Conservation (phyloP, 768 basidiomycete species). For the Mycena metata region DNA sequence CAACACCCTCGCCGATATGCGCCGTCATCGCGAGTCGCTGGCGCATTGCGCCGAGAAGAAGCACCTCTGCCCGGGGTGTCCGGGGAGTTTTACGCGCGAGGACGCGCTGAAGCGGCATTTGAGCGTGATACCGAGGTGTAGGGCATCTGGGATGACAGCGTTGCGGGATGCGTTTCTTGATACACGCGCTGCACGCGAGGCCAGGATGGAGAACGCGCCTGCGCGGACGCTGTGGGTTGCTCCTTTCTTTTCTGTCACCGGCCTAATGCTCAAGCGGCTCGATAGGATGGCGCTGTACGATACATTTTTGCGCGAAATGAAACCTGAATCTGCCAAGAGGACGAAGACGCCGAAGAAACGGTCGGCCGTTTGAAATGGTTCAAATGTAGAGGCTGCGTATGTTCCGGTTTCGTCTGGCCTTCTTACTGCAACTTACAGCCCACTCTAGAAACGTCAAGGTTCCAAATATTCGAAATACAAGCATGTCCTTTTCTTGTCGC, state of each 20-base stretch:
- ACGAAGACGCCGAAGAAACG: no score
- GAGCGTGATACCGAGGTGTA: background rate
- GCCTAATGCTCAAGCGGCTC: no score
- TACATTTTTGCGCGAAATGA: background rate
- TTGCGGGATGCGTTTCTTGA: background rate
- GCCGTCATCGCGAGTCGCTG: constrained; percentile 25
- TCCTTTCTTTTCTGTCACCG: background rate
- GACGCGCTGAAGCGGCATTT: constrained; percentile 11
- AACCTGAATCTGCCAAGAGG: no score
- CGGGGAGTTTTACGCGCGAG: constrained; percentile 1
- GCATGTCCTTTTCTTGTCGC: no score
- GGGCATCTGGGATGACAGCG: background rate
- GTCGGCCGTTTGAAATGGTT: no score
- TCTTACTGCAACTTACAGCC: no score
- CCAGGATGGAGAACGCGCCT: background rate
- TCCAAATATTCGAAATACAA: no score
- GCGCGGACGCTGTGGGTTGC: background rate
- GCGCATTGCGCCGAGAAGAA: constrained; percentile 7
- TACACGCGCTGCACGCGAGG: background rate
- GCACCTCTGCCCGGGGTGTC: constrained; percentile 2
- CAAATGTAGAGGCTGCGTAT: no score
- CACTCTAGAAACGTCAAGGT: no score
- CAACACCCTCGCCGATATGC: constrained; percentile 3
- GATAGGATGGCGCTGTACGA: background rate
- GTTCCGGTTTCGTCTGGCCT: no score